Evolutionary conservation across 2,329 filamentous ascomycete genomes (phyloP).

Genomic region (Dryadomyces quercus-mongolicae): DNA sequence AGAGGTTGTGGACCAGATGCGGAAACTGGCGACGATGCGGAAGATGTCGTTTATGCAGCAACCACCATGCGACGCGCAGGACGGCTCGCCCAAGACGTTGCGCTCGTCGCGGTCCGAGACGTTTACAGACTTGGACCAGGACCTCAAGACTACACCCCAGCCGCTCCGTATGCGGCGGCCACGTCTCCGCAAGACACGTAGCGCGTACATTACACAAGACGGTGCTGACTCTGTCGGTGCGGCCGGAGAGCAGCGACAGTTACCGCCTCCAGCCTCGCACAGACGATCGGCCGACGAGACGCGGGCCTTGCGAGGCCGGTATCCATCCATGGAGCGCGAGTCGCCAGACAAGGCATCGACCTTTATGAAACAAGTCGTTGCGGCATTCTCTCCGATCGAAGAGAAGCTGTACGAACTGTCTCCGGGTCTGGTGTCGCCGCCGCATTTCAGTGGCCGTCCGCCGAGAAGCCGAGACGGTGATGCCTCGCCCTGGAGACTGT

Average conservation of each 20-base stretch:
- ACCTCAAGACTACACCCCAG: not conserved
- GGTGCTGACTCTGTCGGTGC: not conserved
- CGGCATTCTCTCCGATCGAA: not conserved
- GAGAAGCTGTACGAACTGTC: not conserved
- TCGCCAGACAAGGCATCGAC: not conserved
- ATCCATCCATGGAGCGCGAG: not conserved
- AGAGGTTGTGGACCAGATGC: conserved; percentile 50
- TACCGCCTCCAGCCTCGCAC: not conserved
- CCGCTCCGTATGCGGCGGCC: not conserved
- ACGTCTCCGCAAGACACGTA: conserved; percentile 8
- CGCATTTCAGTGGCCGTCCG: not conserved
- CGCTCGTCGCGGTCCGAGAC: conserved; percentile 10
- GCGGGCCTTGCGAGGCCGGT: not conserved
- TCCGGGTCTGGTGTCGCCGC: not conserved
- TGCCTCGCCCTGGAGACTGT: not conserved
- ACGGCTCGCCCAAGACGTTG: not conserved
- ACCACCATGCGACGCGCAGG: not conserved
- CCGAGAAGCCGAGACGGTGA: no score
- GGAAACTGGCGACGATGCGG: conserved; percentile 26
- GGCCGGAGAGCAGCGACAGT: not conserved
- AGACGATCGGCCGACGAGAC: not conserved
- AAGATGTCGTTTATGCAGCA: conserved; percentile 7
- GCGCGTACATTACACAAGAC: conserved; percentile 5
- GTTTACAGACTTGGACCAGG: conserved; percentile 6
- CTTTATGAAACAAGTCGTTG: not conserved